phyloP scores from a whole-genome alignment of 129 eudicot species.

The Kitagawia praeruptora region DNA sequence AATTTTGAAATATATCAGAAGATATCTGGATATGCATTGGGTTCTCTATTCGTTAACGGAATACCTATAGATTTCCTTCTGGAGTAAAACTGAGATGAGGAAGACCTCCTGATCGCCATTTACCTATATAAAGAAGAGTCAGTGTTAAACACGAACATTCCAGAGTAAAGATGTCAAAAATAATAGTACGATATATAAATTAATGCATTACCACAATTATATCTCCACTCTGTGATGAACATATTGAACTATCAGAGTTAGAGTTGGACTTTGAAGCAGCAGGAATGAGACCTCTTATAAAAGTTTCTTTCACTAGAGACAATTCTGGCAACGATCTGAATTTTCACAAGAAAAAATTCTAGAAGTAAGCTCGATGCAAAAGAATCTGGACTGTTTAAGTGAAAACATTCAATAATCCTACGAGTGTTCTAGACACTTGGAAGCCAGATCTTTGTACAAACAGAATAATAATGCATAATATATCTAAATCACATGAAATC shows the following conservation, averaged over 20 bases:
- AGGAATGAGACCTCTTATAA: constrained; percentile 62
- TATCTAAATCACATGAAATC: not conserved
- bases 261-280: constrained; percentile 44
- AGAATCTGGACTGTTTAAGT: not conserved
- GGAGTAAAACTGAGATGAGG: constrained; percentile 49
- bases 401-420: not conserved
- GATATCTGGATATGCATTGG: not conserved
- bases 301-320: constrained; percentile 70
- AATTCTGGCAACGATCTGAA: constrained; percentile 85
- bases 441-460: not conserved
- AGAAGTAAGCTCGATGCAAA: not conserved
- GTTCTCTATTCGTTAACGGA: not conserved
- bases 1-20: not conserved
- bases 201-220: constrained; percentile 50
- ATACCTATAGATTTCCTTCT: constrained; percentile 73
- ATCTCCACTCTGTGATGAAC: constrained; percentile 73
- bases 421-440: not conserved
- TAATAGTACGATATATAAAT: not conserved
- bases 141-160: not conserved
- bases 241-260: constrained; percentile 39
- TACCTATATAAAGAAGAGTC: constrained; percentile 32
- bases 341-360: constrained; percentile 15
- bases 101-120: constrained; percentile 64
- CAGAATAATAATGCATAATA: not conserved
- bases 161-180: not conserved